Evolutionary conservation across 2,329 filamentous ascomycete genomes (phyloP), one percentile per base, ranked within the genome.

Genomic region (Annulohypoxylon truncatum): DNA sequence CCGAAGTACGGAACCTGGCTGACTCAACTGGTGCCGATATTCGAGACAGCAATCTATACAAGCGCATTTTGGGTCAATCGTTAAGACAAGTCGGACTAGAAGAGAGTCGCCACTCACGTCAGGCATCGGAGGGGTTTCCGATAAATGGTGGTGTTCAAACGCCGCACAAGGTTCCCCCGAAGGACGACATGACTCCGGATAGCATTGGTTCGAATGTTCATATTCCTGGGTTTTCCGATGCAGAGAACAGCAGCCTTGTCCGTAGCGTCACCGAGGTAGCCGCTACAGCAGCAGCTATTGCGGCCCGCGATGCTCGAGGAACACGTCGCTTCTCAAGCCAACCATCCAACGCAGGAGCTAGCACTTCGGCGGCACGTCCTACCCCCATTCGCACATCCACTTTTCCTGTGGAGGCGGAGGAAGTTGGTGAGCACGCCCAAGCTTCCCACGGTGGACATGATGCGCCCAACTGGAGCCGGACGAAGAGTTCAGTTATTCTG

Each of bases 401-500:
- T 2, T 77, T 83, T 44, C 76, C 77, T 5, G 13, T 42, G 5
- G 82, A 84, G 10, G 77, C 80, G 33, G 87, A 88, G 38, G 84
- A 86, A 29, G 74, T 77, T 20, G 78, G 74, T 33, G 80, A 80
- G 24, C 81, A 84, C 46, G 79, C 77, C 0, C 73, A 73, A n/a
- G 78, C 78, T n/a, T 77, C 79, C 12, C 84, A 85, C 55, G 92
- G 92, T 47, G 94, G 95, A 0, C 96, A 99, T 74, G 96, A 99
- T 79, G 96, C 96, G n/a, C 96, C 96, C 3, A 99, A 99, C 77
- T 99, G 96, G 96, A 93, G 95, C 74, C 90, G 94, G 66, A 87
- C 86, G 56, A 98, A 98, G 86, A 97, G 93, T 83, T 87, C 93
- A 1, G 83, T 97, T 48, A 95, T 99, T 63, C 84, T 99, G 10